Evolutionary conservation across 2,329 filamentous ascomycete genomes (phyloP).

Genomic region (Trichophyton verrucosum): DNA sequence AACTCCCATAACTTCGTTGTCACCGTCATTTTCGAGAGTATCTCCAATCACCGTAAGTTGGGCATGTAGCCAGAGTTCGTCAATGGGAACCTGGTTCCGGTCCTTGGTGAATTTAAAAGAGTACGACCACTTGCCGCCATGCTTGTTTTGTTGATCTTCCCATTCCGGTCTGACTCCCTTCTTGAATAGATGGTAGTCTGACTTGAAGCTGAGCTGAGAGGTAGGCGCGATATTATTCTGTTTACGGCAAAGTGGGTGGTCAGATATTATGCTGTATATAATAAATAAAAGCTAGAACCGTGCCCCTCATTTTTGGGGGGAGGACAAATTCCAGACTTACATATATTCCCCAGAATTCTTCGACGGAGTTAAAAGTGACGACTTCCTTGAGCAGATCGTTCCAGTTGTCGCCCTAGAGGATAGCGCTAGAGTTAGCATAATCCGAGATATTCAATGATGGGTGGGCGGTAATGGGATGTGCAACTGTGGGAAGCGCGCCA

Average conservation of each 20-base stretch:
- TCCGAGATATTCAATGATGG: neutral
- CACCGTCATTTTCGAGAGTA: conserved; percentile 83
- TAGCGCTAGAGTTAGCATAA: conserved; percentile 9
- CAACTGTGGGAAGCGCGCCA: neutral
- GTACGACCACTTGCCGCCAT: conserved; percentile 98
- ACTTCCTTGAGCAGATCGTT: conserved; percentile 96
- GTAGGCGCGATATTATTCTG: conserved; percentile 98
- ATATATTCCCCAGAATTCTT: conserved; percentile 99
- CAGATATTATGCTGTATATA: neutral
- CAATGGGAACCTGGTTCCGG: conserved; percentile 80
- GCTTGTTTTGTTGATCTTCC: conserved; percentile 98
- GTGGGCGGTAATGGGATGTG: neutral
- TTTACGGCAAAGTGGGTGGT: neutral
- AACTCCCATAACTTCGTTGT: conserved; percentile 97
- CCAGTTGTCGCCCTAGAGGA: conserved; percentile 81
- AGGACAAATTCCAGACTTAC: conserved; percentile 44
- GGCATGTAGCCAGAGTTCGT: conserved; percentile 91
- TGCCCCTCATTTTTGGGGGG: neutral
- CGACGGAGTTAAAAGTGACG: conserved; percentile 95
- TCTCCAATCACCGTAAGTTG: conserved; percentile 96
- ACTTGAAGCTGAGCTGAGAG: conserved; percentile 91
- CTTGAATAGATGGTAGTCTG: conserved; percentile 99
- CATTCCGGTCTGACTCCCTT: conserved; percentile 91
- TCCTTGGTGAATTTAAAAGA: conserved; percentile 64
- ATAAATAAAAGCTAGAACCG: conserved; percentile 1